A percentile compares a stretch with the other conserved stretches of the same genome.
Conservation (phyloP, 1,139 yeast species). For the Protomyces inouyei region DNA sequence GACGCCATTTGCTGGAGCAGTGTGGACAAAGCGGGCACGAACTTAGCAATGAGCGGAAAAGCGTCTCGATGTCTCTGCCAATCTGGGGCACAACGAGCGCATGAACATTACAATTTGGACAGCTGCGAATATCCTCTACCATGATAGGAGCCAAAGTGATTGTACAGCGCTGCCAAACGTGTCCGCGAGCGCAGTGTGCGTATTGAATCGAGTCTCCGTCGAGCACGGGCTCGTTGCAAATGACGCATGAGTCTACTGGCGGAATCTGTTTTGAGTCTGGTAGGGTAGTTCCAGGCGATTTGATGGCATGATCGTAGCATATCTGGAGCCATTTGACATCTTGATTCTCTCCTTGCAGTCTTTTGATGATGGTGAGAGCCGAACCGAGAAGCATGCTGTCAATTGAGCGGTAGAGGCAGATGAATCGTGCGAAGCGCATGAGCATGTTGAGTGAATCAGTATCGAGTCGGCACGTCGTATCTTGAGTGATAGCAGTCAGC, state of each 20-base stretch:
- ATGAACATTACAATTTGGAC: neutral
- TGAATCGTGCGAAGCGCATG: neutral
- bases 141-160: neutral
- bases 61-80: neutral
- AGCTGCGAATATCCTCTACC: neutral
- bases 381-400: neutral
- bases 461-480: neutral
- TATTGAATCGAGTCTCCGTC: neutral
- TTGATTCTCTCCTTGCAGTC: neutral
- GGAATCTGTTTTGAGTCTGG: too few relatives aligned
- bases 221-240: neutral
- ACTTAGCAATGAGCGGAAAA: neutral
- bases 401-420: neutral
- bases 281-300: too few relatives aligned
- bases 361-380: neutral
- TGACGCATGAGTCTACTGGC: neutral
- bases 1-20: neutral
- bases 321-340: too few relatives aligned
- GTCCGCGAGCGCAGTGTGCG: neutral
- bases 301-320: too few relatives aligned
- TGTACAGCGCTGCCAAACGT: neutral
- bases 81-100: neutral
- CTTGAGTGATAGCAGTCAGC: neutral
- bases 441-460: neutral
- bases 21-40: neutral